Percentiles rank a stretch among this genome's conserved stretches.
phyloP scores from a whole-genome alignment of 257 asterid species.

The Agastache rugosa region DNA sequence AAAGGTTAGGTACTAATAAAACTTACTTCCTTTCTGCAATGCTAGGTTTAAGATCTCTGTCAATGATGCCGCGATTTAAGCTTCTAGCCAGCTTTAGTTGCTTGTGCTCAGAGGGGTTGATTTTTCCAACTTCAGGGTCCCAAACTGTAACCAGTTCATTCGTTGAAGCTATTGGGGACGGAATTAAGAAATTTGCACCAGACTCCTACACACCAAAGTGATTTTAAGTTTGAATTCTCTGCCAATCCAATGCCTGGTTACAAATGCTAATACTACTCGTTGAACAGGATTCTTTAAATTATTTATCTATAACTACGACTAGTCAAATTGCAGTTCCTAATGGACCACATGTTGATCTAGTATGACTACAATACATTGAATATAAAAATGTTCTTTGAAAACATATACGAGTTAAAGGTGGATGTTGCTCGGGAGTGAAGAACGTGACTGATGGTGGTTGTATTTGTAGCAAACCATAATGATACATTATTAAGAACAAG shows the following conservation, averaged over 20 bases:
- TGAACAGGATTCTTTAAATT: neutral
- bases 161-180: conserved; percentile 91
- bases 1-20: conserved; percentile 22
- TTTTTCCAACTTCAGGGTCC: conserved; percentile 96
- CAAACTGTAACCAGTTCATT: conserved; percentile 93
- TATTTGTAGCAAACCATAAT: neutral
- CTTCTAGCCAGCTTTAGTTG: conserved; percentile 97
- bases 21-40: conserved; percentile 84
- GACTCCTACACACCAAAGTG: conserved; percentile 66
- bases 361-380: neutral
- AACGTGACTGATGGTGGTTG: neutral
- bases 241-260: conserved; percentile 25
- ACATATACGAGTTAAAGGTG: neutral
- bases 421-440: conserved; percentile 24
- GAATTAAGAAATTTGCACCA: conserved; percentile 92
- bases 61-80: conserved; percentile 95
- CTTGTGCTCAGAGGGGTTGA: conserved; percentile 99
- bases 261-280: conserved; percentile 2
- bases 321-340: conserved; percentile 18
- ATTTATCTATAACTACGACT: too few relatives aligned
- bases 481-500: conserved; percentile 11
- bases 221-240: conserved; percentile 19
- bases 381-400: neutral
- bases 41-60: conserved; percentile 97
- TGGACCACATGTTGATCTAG: neutral